phyloP scores from a whole-genome alignment of 176 grass and related monocot species.

The Raddia distichophylla region DNA sequence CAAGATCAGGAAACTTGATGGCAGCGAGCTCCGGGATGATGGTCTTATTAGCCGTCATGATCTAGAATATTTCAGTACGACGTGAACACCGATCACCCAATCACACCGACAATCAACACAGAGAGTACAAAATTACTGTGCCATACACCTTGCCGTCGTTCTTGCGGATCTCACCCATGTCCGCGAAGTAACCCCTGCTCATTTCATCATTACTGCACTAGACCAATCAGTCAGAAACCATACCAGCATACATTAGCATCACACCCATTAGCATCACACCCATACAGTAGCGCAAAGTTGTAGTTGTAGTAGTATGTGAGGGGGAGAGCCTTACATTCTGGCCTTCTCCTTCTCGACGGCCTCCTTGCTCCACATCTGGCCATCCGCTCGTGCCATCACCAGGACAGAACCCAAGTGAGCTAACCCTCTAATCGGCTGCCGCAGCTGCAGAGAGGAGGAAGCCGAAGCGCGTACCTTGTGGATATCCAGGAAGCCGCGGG shows the following conservation, averaged over 20 bases:
- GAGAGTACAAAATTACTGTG: too few relatives aligned
- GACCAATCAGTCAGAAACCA: conserved; percentile 35
- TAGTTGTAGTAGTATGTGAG: background rate
- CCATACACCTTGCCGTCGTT: conserved; percentile 70
- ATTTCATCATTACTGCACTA: conserved; percentile 82
- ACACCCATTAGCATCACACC: background rate
- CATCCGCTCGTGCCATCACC: conserved; percentile 7
- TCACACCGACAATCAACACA: background rate
- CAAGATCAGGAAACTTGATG: conserved; percentile 72
- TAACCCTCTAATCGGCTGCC: background rate
- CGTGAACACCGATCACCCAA: background rate
- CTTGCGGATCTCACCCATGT: conserved; percentile 73
- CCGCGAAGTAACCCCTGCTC: conserved; percentile 70
- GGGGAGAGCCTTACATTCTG: conserved; percentile 69
- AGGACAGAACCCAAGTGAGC: background rate
- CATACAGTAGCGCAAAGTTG: too few relatives aligned
- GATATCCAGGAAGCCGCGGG: conserved; percentile 52
- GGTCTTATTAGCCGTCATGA: conserved; percentile 34
- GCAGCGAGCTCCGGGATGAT: conserved; percentile 46
- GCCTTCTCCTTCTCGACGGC: conserved; percentile 66
- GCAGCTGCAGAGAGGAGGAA: conserved; percentile 5
- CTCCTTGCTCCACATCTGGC: conserved; percentile 53
- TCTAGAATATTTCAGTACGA: conserved; percentile 24
- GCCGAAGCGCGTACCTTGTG: conserved; percentile 41
- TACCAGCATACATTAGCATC: conserved; percentile 13